Evolutionary conservation across 139 green algal species (phyloP), one percentile per base, ranked within the genome.

Genomic region (Chlamydomonas sp.): DNA sequence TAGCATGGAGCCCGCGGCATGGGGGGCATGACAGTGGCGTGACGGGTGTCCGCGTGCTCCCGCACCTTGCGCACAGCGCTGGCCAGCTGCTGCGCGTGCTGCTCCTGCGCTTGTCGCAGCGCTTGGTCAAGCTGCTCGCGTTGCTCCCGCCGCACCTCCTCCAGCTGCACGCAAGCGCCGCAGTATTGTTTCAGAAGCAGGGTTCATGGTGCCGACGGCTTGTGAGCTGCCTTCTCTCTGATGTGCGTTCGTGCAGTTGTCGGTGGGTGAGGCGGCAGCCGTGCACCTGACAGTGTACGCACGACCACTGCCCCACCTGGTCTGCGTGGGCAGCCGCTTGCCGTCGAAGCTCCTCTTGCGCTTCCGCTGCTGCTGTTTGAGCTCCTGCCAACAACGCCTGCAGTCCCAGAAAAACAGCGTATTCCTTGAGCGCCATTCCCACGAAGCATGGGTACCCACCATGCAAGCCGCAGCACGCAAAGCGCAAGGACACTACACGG

Each of bases 41-140:
- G 31, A 49, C 31, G 31, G 31, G 31, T 49, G 31, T 49, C 31
- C 31, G 31, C 31, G 31, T 49, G 31, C 72, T 5, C 72, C 5
- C 72, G 7, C 67, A 85, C 80, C 80, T 85, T 67, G 6, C 57
- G 57, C 68, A 68, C 66, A 1, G 31, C 31, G 31, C 31, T 49
- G 31, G 31, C 80, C 49, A 85, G 64, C 80, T 84, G 79, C 63
- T 64, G 75, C 31, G 79, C 63, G 16, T 84, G 31, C 12, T 49
- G 66, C 7, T 7, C 63, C 3, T 64, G 79, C 31, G 7, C 4
- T 64, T 84, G 63, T 31, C 75, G 63, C 31, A 63, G 4, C 63
- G 66, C n/a, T 49, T n/a, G 5, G 8, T 63, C 79, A 10, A 84
- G 10, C 2, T 75, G 63, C 7, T 0, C n/a, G 4, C 20, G n/a